Evolutionary conservation across 2,329 filamentous ascomycete species (phyloP).

Genomic region (Penicillium sp.): DNA sequence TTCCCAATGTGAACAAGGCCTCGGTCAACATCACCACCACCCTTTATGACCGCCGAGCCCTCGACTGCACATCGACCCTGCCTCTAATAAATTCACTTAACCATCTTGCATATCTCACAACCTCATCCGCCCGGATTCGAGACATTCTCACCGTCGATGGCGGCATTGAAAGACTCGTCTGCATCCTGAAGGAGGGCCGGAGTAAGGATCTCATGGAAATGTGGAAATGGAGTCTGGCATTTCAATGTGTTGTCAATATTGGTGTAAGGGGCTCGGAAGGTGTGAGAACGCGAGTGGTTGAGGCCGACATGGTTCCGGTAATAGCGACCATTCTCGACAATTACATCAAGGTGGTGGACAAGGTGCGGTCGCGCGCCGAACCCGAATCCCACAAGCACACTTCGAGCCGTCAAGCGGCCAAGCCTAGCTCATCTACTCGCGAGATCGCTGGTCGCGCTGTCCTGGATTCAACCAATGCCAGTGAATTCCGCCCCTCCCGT

Average conservation of each 20-base stretch:
- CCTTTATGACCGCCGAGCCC: slow-evolving; percentile 91
- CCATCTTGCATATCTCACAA: slow-evolving; percentile 96
- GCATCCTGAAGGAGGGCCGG: slow-evolving; percentile 93
- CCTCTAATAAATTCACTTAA: slow-evolving; percentile 98
- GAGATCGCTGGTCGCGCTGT: slow-evolving; percentile 26
- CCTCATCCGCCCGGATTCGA: slow-evolving; percentile 91
- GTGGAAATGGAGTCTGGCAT: slow-evolving; percentile 99
- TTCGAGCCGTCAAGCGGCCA: slow-evolving; percentile 27
- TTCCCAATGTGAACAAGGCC: slow-evolving; percentile 98
- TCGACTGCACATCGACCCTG: slow-evolving; percentile 96
- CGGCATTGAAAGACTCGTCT: slow-evolving; percentile 91
- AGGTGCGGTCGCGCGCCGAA: slow-evolving; percentile 79
- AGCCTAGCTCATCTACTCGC: slow-evolving; percentile 21
- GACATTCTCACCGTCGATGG: slow-evolving; percentile 98
- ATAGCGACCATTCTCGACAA: slow-evolving; percentile 98
- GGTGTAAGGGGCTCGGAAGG: slow-evolving; percentile 91
- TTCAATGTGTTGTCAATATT: slow-evolving; percentile 98
- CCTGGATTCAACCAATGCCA: slow-evolving; percentile 49
- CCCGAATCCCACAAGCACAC: slow-evolving; percentile 59
- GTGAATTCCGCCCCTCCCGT: slow-evolving; percentile 55
- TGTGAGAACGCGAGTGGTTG: slow-evolving; percentile 89
- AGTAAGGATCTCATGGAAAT: slow-evolving; percentile 99
- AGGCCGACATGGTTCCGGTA: slow-evolving; percentile 98
- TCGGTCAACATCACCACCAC: slow-evolving; percentile 98
- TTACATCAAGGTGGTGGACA: slow-evolving; percentile 94